These are phyloP conservation scores for Alternaria sp. DNA, from an alignment of 2,329 filamentous ascomycete species.

Conservation along the genomic window DNA sequence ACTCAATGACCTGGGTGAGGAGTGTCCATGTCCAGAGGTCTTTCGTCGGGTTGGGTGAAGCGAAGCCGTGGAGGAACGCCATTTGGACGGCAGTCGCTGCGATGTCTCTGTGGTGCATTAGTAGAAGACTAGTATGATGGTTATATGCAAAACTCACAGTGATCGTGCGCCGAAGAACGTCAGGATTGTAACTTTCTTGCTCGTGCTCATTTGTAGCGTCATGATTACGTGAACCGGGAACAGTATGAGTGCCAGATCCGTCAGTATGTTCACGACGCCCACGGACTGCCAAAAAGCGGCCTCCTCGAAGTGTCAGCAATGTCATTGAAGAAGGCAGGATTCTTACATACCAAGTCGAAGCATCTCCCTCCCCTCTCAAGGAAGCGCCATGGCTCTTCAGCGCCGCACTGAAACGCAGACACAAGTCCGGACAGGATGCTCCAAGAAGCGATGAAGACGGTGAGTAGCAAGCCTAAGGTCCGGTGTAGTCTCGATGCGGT, in stretches of 20 bases:
- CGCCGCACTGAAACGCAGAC: conserved; percentile 43
- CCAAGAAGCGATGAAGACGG: conserved; percentile 40
- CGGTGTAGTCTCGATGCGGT: conserved; percentile 40
- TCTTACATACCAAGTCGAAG: conserved; percentile 31
- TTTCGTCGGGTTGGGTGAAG: conserved; percentile 34
- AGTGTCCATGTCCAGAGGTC: conserved; percentile 46
- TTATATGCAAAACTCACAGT: conserved; percentile 24
- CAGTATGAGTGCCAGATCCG: conserved; percentile 40
- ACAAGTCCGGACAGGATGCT: conserved; percentile 35
- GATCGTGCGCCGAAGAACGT: conserved; percentile 42
- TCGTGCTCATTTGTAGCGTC: conserved; percentile 43
- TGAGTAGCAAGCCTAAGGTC: conserved; percentile 32
- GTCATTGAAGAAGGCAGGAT: too few species aligned
- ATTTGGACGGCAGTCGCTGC: conserved; percentile 42
- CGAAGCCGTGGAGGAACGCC: conserved; percentile 35
- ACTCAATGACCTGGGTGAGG: conserved; percentile 41
- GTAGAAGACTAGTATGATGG: background rate
- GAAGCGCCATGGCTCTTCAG: conserved; percentile 35
- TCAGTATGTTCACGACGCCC: conserved; percentile 41
- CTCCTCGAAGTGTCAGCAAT: conserved; percentile 18
- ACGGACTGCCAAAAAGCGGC: conserved; percentile 40
- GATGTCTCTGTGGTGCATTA: conserved; percentile 34
- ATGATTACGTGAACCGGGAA: conserved; percentile 45
- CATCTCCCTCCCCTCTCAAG: conserved; percentile 20
- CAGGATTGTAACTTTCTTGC: conserved; percentile 44